Percentiles rank a stretch among this genome's conserved stretches.
Evolutionary conservation across 345 rosid species (phyloP).

Genomic region (Pelargonium nanum): DNA sequence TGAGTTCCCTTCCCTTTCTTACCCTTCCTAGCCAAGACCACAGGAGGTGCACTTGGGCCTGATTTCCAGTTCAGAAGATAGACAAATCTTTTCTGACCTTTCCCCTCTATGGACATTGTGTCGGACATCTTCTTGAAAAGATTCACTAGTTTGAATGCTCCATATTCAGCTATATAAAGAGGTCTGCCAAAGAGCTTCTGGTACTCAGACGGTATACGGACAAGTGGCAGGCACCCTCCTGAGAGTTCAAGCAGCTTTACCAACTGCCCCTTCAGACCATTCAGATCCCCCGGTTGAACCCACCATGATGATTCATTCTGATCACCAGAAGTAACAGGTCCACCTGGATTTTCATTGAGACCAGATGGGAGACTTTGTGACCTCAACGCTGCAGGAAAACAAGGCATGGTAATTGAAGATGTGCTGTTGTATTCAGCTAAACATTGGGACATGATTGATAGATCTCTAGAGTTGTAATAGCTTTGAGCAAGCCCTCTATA

Average conservation of each 20-base stretch:
- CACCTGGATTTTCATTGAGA: slow-evolving; percentile 33
- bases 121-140: slow-evolving; percentile 81
- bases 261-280: slow-evolving; percentile 66
- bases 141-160: slow-evolving; percentile 63
- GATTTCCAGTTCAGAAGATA: slow-evolving; percentile 56
- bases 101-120: slow-evolving; percentile 56
- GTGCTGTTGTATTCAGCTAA: slow-evolving; percentile 36
- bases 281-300: slow-evolving; percentile 89
- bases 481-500: slow-evolving; percentile 52
- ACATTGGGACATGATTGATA: slow-evolving; percentile 44
- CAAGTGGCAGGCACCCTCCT: slow-evolving; percentile 73
- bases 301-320: slow-evolving; percentile 55
- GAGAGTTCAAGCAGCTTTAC: slow-evolving; percentile 75
- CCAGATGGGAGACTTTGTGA: slow-evolving; percentile 53
- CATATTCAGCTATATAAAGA: slow-evolving; percentile 70
- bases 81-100: slow-evolving; percentile 59
- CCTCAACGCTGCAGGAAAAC: slow-evolving; percentile 28
- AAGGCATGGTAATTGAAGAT: slow-evolving; percentile 26
- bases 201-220: slow-evolving; percentile 64
- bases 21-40: slow-evolving; percentile 40
- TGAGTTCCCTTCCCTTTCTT: slow-evolving; percentile 40
- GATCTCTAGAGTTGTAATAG: slow-evolving; percentile 50
- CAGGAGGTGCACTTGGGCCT: slow-evolving; percentile 36
- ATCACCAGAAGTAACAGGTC: slow-evolving; percentile 31
- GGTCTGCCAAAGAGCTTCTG: slow-evolving; percentile 70